These are phyloP conservation scores for Fusarium annulatum DNA, from an alignment of 2,329 filamentous ascomycete genomes.

Conservation along the genomic window DNA sequence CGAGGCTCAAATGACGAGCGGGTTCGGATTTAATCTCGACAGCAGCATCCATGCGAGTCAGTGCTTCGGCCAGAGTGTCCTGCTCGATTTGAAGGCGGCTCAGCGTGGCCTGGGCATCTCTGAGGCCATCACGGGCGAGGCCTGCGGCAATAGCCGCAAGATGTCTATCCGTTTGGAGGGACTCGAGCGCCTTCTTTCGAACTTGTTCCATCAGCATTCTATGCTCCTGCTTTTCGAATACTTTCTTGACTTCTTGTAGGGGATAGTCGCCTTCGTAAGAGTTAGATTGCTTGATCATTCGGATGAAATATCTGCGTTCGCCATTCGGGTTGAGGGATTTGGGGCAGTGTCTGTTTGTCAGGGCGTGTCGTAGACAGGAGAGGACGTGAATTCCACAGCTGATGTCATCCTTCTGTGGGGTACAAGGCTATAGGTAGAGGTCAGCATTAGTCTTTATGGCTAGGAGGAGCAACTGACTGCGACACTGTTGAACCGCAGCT, in stretches of 20 bases:
- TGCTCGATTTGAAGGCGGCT: background rate
- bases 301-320: background rate
- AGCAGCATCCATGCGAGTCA: background rate
- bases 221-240: background rate
- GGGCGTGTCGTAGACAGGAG: background rate
- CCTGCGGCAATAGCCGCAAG: background rate
- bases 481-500: background rate
- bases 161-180: background rate
- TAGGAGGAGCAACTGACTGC: background rate
- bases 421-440: background rate
- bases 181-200: background rate
- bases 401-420: background rate
- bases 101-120: background rate
- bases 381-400: slow-evolving; percentile 7
- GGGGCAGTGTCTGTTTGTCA: background rate
- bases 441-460: background rate
- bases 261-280: background rate
- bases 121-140: background rate
- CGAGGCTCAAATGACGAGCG: too few relatives aligned
- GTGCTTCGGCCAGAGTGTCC: background rate
- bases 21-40: background rate
- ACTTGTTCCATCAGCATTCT: background rate
- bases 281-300: background rate
- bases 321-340: background rate
- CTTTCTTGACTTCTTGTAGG: background rate